Evolutionary conservation across 1,284 basidiomycete species (phyloP).

Genomic region (Cryptococcus sp.): DNA sequence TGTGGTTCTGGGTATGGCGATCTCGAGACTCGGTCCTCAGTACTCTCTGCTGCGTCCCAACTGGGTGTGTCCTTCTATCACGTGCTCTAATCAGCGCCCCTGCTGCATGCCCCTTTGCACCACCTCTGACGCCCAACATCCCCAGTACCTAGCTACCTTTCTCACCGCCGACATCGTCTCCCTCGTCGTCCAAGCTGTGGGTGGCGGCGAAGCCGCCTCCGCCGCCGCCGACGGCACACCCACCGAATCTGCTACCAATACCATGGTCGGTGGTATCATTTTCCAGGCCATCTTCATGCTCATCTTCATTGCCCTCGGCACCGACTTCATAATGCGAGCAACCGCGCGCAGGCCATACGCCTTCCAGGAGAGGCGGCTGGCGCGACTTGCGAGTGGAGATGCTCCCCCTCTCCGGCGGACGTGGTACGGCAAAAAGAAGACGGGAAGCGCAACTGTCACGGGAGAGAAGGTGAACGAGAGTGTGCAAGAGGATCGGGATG

Average conservation of each 20-base stretch:
- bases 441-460: no score
- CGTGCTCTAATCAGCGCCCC: no score
- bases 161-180: conserved; percentile 47
- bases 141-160: conserved; percentile 45
- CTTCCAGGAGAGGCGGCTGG: no score
- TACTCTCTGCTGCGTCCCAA: conserved; percentile 40
- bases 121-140: not conserved
- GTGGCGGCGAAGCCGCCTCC: conserved; percentile 45
- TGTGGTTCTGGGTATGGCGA: conserved; percentile 43
- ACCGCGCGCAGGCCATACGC: not conserved
- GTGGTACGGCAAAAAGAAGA: no score
- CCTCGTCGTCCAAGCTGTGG: conserved; percentile 49
- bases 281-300: conserved; percentile 44
- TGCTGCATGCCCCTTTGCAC: not conserved
- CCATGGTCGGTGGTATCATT: conserved; percentile 50
- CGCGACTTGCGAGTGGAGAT: no score
- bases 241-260: conserved; percentile 26
- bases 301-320: conserved; percentile 35
- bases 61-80: conserved; percentile 4
- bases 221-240: conserved; percentile 6
- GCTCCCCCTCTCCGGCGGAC: no score
- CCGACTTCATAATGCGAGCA: conserved; percentile 36
- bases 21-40: conserved; percentile 34
- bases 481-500: no score
- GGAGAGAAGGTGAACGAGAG: no score